A percentile compares a stretch with the other conserved stretches of the same genome.
These are phyloP conservation scores for Rhodotorula sp. DNA, from an alignment of 1,284 basidiomycete genomes.

Conservation along the genomic window DNA sequence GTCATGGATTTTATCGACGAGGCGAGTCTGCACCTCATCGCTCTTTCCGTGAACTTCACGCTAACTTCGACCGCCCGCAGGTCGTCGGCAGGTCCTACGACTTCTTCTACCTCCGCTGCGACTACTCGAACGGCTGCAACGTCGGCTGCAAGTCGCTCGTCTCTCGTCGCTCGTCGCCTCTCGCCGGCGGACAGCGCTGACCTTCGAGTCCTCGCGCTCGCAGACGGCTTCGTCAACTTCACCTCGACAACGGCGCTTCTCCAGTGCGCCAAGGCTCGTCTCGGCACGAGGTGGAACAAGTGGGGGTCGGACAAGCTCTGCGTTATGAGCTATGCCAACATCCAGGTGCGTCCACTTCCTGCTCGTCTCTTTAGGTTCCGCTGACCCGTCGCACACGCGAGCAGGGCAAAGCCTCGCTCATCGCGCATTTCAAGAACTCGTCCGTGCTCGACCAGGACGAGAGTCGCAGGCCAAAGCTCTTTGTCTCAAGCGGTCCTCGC, in stretches of 20 bases:
- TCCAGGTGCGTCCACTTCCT: constrained; percentile 18
- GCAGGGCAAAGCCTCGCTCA: constrained; percentile 75
- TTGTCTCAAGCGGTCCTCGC: constrained; percentile 68
- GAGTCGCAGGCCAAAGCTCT: constrained; percentile 81
- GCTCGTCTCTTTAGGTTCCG: background rate
- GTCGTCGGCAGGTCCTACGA: constrained; percentile 55
- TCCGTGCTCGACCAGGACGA: constrained; percentile 47
- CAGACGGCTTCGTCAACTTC: constrained; percentile 61
- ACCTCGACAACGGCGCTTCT: constrained; percentile 65
- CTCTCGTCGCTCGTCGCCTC: too few species aligned
- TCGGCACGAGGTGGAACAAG: constrained; percentile 72
- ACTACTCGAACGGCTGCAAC: constrained; percentile 68
- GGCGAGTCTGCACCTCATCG: constrained; percentile 51
- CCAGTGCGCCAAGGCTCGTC: constrained; percentile 64
- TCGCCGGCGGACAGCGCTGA: too few species aligned
- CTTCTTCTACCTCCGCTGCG: constrained; percentile 80
- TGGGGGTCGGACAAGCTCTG: constrained; percentile 76
- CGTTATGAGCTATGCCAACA: constrained; percentile 37
- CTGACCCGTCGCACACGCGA: background rate
- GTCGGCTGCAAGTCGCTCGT: constrained; percentile 59
- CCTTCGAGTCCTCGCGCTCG: too few species aligned
- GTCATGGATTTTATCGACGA: constrained; percentile 65
- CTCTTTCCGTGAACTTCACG: constrained; percentile 57
- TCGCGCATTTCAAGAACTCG: constrained; percentile 52
- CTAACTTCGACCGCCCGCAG: constrained; percentile 38